Base-by-base conservation (phyloP, 805 yeast species). In the Wickerhamomyces silvicola region DNA sequence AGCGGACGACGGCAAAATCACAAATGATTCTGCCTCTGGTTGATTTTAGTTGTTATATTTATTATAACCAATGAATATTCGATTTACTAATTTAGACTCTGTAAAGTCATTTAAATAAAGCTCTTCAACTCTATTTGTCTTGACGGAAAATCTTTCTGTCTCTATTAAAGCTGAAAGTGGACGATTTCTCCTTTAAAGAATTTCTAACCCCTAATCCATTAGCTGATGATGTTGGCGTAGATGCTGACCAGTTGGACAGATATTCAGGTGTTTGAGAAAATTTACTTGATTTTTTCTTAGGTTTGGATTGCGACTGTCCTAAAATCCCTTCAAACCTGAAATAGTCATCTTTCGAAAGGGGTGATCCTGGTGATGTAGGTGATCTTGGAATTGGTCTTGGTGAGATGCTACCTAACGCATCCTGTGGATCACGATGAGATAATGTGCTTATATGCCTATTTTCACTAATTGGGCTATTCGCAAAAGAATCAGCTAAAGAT, bases 401-500 rank as follows among this genome's bases (percentile, higher is more conserved):
- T 20, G 23, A 17, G 21, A 18, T 30, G 35, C 18, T 24, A 18
- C 16, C 9, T 22, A 20, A 35, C 14, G 28, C 29, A 42, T 19
- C 31, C 31, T 34, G 38, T 18, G 22, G 26, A 17, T 37, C 43
- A 23, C 48, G 32, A 20, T 38, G 39, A 20, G 44, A 41, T 26
- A 41, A 44, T n/a, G 42, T 46, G 40, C 50, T 46, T 36, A 44
- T 35, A 27, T 39, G 52, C 32, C 45, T 41, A 20, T 38, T 33
- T 11, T 46, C 52, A 15, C 41, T 46, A 7, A 44, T 43, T 25
- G 55, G 51, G 33, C 47, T 52, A 18, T 57, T 55, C 3, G 62
- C 61, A 48, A 72, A 69, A 0, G 84, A 75, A 41, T 83, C 94
- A 0, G 84, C 87, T 43, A 83, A 64, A 18, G 81, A 70, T 14